Conservation (phyloP, 345 rosid species). For the Brassica napus region DNA sequence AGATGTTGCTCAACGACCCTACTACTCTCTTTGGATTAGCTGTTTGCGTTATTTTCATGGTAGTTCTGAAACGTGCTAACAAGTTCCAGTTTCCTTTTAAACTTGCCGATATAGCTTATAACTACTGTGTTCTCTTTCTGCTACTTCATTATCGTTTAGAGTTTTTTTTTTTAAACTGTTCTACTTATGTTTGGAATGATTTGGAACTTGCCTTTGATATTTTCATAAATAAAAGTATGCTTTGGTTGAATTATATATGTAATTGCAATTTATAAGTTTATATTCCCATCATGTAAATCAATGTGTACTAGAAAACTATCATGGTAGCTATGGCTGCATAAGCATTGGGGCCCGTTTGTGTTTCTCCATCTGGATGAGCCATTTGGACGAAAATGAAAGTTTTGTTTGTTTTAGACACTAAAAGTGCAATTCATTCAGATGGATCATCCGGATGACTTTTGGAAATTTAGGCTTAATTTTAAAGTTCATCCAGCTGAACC, state of each 20-base stretch:
- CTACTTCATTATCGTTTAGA: constrained; percentile 10
- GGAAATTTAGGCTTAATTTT: no score
- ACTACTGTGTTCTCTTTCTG: neutral
- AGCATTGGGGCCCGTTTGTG: neutral
- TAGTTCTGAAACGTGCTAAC: constrained; percentile 59
- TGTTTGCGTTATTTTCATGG: constrained; percentile 59
- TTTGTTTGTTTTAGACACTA: no score
- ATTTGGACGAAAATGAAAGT: no score
- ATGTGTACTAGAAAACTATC: neutral
- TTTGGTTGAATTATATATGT: neutral
- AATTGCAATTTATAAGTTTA: neutral
- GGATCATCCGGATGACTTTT: no score
- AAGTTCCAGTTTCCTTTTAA: neutral
- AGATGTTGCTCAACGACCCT: constrained; percentile 39
- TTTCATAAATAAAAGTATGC: constrained; percentile 22
- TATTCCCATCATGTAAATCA: neutral
- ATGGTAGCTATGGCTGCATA: neutral
- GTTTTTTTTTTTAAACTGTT: neutral
- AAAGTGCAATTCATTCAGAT: no score
- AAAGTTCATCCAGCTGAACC: no score
- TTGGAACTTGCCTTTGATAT: constrained; percentile 14
- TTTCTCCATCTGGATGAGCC: no score
- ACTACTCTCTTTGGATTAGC: constrained; percentile 60
- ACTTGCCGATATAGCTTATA: constrained; percentile 47
- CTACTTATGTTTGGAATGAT: neutral